These are phyloP conservation scores for Chimonanthus salicifolius DNA, from an alignment of 164 flowering plant species.

Conservation along the genomic window DNA sequence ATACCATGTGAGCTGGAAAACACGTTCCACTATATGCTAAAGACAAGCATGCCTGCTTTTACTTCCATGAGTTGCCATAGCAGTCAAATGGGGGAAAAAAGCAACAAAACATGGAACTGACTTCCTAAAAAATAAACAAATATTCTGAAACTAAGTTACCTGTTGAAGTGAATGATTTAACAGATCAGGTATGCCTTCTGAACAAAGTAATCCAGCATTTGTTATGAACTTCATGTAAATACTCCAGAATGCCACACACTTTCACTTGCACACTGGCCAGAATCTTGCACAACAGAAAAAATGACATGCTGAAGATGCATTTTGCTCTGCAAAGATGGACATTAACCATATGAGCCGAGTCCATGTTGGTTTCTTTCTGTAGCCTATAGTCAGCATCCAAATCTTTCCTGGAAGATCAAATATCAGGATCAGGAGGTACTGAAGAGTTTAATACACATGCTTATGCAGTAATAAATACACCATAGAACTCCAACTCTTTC, in stretches of 20 bases:
- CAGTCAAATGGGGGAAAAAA: not conserved
- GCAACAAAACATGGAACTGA: constrained; percentile 7
- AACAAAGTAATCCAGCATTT: constrained; percentile 8
- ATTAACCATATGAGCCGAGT: constrained; percentile 1
- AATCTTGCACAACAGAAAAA: constrained; percentile 9
- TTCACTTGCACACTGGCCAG: constrained; percentile 11
- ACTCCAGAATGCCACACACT: constrained; percentile 1
- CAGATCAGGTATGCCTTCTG: constrained; percentile 11
- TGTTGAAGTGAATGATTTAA: constrained; percentile 12
- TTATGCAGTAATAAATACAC: too few relatives aligned
- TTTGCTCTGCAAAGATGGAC: constrained; percentile 8
- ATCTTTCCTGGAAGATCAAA: constrained; percentile 1
- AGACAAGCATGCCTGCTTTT: constrained; percentile 8
- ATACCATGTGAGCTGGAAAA: constrained; percentile 3
- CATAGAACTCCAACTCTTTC: too few relatives aligned
- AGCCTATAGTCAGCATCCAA: constrained; percentile 15
- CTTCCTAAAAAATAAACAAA: constrained; percentile 14
- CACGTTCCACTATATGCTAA: not conserved
- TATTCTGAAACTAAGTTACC: constrained; percentile 23
- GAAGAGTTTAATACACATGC: not conserved
- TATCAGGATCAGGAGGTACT: not conserved
- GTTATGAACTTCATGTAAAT: not conserved
- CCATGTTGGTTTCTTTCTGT: constrained; percentile 7
- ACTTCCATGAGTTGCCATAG: constrained; percentile 11
- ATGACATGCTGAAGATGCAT: constrained; percentile 3